Evolutionary conservation across 768 basidiomycete genomes (phyloP).

Genomic region (Coprinellus micaceus): DNA sequence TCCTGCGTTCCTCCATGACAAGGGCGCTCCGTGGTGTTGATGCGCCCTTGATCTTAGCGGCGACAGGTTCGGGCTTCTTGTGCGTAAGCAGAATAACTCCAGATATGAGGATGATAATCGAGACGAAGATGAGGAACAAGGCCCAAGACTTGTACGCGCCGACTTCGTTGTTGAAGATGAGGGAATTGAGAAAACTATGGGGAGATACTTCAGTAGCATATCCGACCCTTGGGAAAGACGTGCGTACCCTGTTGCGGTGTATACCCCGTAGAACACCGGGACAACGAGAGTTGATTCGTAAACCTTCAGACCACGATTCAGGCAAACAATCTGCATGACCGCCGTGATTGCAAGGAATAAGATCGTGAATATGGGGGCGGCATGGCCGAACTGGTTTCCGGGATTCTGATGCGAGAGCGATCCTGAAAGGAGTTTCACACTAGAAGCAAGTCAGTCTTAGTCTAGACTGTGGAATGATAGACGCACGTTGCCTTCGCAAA

Average conservation of each 20-base stretch:
- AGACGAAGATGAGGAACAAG: slow-evolving; percentile 82
- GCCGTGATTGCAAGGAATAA: slow-evolving; percentile 69
- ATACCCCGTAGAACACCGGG: slow-evolving; percentile 92
- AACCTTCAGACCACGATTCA: slow-evolving; percentile 85
- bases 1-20: slow-evolving; percentile 16
- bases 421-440: slow-evolving; percentile 78
- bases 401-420: slow-evolving; percentile 75
- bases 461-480: not conserved
- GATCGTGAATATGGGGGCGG: slow-evolving; percentile 75
- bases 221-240: not conserved
- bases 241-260: slow-evolving; percentile 74
- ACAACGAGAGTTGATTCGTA: slow-evolving; percentile 92
- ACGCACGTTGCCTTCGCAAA: slow-evolving; percentile 71
- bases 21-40: slow-evolving; percentile 27
- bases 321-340: slow-evolving; percentile 84
- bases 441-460: slow-evolving; percentile 20
- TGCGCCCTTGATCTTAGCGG: slow-evolving; percentile 30
- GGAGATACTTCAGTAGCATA: not conserved
- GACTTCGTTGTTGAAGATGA: slow-evolving; percentile 83
- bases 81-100: slow-evolving; percentile 93
- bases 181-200: slow-evolving; percentile 43
- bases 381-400: slow-evolving; percentile 84
- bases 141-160: slow-evolving; percentile 86
- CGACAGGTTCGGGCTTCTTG: slow-evolving; percentile 74
- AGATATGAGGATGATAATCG: slow-evolving; percentile 80